These are phyloP conservation scores for Aspergillus glaucus DNA, from an alignment of 2,329 filamentous ascomycete genomes.

Conservation along the genomic window DNA sequence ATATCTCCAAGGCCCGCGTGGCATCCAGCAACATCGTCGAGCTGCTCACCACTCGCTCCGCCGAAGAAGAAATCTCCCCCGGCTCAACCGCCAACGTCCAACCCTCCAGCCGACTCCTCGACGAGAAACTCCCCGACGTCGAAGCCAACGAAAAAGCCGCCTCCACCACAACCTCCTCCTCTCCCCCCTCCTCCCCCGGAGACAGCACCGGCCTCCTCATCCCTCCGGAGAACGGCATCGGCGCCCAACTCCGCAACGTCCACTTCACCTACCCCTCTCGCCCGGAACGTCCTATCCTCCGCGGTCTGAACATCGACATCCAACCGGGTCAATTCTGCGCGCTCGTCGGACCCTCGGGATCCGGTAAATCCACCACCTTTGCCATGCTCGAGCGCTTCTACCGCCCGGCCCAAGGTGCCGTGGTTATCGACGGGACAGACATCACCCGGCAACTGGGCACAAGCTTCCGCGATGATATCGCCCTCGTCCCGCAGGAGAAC, in stretches of 20 bases:
- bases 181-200: neutral
- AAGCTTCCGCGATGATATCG: conserved; percentile 40
- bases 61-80: conserved; percentile 17
- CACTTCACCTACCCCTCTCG: conserved; percentile 61
- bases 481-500: conserved; percentile 44
- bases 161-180: neutral
- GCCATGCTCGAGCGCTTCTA: conserved; percentile 53
- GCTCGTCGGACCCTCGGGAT: conserved; percentile 59
- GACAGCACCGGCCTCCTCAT: neutral
- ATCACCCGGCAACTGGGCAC: conserved; percentile 34
- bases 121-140: conserved; percentile 20
- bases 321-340: conserved; percentile 56
- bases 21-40: conserved; percentile 53
- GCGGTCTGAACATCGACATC: conserved; percentile 52
- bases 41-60: conserved; percentile 29
- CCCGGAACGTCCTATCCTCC: conserved; percentile 52
- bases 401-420: conserved; percentile 42
- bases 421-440: conserved; percentile 49
- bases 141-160: conserved; percentile 15
- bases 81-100: conserved; percentile 8
- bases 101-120: conserved; percentile 9
- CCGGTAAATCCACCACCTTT: conserved; percentile 62
- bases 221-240: conserved; percentile 31
- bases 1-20: conserved; percentile 59
- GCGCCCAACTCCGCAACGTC: conserved; percentile 53